Conservation (phyloP, 2,329 filamentous ascomycete genomes). For the Bimuria novae-zelandiae region DNA sequence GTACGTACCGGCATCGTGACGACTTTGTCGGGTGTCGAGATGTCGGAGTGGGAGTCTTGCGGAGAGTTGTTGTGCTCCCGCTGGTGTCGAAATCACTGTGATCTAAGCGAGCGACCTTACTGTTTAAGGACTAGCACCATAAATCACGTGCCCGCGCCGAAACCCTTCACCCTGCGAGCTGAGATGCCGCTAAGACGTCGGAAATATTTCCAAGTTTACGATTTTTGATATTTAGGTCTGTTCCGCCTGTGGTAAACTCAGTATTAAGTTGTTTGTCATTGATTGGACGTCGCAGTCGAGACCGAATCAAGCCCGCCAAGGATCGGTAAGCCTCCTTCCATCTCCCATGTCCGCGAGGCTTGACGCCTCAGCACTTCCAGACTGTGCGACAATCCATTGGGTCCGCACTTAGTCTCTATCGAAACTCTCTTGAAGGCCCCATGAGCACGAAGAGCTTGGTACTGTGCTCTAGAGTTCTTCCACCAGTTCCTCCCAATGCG, state of each 20-base stretch:
- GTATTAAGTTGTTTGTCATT: no score
- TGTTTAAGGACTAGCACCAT: background rate
- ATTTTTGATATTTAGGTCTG: no score
- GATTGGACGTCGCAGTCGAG: background rate
- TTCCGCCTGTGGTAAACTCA: no score
- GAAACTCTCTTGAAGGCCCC: no score
- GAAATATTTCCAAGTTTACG: no score
- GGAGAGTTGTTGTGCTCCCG: background rate
- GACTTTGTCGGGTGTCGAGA: slow-evolving; percentile 39
- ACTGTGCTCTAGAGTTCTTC: no score
- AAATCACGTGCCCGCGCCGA: background rate
- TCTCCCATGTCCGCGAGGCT: background rate
- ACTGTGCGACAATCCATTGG: background rate
- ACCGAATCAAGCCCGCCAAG: background rate
- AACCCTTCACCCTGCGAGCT: background rate
- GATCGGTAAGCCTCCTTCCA: background rate
- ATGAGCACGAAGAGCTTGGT: no score
- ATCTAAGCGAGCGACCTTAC: background rate
- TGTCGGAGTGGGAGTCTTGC: slow-evolving; percentile 39
- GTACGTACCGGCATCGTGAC: slow-evolving; percentile 47
- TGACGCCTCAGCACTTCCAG: background rate
- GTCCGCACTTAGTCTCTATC: background rate
- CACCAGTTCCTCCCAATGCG: no score
- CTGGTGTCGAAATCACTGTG: background rate
- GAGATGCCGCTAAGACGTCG: no score